Evolutionary conservation across 768 basidiomycete genomes (phyloP).

Genomic region (Naematelia aurantialba): DNA sequence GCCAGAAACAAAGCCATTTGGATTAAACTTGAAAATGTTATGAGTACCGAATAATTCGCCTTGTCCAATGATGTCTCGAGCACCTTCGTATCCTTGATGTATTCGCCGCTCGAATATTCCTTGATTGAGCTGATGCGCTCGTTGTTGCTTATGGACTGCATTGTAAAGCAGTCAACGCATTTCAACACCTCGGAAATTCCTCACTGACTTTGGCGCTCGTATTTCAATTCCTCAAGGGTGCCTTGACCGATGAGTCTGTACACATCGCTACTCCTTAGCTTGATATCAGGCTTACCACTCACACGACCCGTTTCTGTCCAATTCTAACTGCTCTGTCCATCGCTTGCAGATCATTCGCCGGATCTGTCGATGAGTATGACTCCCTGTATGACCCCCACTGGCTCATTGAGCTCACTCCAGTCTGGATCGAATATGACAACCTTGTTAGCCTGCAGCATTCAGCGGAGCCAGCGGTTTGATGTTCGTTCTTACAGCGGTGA

Average conservation of each 20-base stretch:
- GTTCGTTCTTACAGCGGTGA: slow-evolving; percentile 60
- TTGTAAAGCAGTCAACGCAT: background rate
- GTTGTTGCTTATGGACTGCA: slow-evolving; percentile 40
- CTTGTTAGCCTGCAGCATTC: slow-evolving; percentile 62
- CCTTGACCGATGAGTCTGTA: slow-evolving; percentile 47
- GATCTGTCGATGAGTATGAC: slow-evolving; percentile 58
- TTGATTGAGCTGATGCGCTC: slow-evolving; percentile 39
- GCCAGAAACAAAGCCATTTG: slow-evolving; percentile 35
- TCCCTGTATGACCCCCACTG: too few species aligned
- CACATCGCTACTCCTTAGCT: slow-evolving; percentile 29
- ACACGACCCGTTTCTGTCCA: slow-evolving; percentile 48
- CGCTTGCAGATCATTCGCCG: slow-evolving; percentile 79
- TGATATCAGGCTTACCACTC: slow-evolving; percentile 3
- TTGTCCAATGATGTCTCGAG: slow-evolving; percentile 26
- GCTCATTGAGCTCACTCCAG: slow-evolving; percentile 72
- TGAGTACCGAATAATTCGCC: slow-evolving; percentile 46
- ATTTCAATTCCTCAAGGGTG: slow-evolving; percentile 47
- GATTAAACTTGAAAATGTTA: slow-evolving; percentile 48
- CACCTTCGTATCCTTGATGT: slow-evolving; percentile 42
- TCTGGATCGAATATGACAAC: slow-evolving; percentile 93
- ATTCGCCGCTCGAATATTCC: slow-evolving; percentile 44
- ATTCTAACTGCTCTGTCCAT: slow-evolving; percentile 51
- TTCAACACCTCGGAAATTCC: background rate
- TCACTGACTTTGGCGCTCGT: slow-evolving; percentile 45
- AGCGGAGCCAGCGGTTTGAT: background rate